Conservation (phyloP, 164 flowering plant genomes). For the Umbilicus rupestris region DNA sequence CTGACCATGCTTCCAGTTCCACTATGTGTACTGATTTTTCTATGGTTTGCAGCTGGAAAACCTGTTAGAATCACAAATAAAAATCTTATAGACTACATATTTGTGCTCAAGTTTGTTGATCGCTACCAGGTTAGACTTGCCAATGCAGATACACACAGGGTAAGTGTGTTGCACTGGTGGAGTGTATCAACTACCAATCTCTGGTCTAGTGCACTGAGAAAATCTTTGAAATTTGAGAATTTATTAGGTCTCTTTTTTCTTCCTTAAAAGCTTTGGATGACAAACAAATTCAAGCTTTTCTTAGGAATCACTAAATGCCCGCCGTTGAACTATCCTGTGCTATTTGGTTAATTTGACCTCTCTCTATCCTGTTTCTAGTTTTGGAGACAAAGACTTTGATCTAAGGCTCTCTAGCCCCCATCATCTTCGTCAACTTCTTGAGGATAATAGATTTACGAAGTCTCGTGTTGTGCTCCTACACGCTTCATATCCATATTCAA, state of each 20-base stretch:
- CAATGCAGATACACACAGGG: conserved; percentile 97
- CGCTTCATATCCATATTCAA: conserved; percentile 91
- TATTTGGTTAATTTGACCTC: neutral
- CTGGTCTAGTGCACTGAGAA: neutral
- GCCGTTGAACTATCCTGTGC: neutral
- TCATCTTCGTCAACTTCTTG: conserved; percentile 71
- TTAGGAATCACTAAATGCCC: neutral
- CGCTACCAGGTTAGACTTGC: conserved; percentile 56
- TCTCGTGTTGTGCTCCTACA: conserved; percentile 75
- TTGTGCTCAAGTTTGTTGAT: conserved; percentile 63
- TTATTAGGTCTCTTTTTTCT: neutral
- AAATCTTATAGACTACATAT: conserved; percentile 66
- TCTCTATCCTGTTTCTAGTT: conserved; percentile 27
- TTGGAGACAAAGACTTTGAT: conserved; percentile 90
- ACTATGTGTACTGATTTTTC: conserved; percentile 7
- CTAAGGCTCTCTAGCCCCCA: conserved; percentile 82
- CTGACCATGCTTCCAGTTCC: neutral
- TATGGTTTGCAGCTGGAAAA: conserved; percentile 46
- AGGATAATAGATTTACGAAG: conserved; percentile 64
- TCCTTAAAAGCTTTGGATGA: neutral
- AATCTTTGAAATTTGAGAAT: neutral
- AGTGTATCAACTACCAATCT: neutral
- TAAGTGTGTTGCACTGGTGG: conserved; percentile 17
- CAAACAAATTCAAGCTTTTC: neutral
- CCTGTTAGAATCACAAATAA: conserved; percentile 74